Percentiles rank a stretch among this genome's conserved stretches.
Conservation (phyloP, 2,329 filamentous ascomycete genomes). For the Neonectria faginata region DNA sequence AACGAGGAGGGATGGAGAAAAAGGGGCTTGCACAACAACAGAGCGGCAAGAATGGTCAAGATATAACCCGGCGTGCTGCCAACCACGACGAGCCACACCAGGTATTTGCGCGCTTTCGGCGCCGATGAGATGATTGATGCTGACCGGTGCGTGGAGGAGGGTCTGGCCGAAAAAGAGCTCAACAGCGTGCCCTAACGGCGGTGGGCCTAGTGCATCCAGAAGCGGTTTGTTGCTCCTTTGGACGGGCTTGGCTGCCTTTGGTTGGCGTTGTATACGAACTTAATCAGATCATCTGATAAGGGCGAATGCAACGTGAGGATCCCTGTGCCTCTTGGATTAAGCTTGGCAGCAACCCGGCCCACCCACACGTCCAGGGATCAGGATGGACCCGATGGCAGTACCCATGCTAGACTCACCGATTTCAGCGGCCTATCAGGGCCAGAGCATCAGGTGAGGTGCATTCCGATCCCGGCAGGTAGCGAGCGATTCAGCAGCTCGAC, state of each 20-base stretch:
- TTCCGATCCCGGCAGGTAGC: background rate
- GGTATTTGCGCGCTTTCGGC: slow-evolving; percentile 26
- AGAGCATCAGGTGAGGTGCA: slow-evolving; percentile 1
- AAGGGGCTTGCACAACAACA: slow-evolving; percentile 3
- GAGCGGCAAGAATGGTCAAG: slow-evolving; percentile 20
- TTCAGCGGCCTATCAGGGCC: background rate
- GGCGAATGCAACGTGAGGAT: slow-evolving; percentile 5
- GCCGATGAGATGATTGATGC: slow-evolving; percentile 6
- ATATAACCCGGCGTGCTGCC: slow-evolving; percentile 26
- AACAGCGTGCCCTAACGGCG: slow-evolving; percentile 1
- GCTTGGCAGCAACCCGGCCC: slow-evolving; percentile 15
- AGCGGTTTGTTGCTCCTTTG: slow-evolving; percentile 16
- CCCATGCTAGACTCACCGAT: slow-evolving; percentile 2
- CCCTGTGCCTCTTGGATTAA: slow-evolving; percentile 14
- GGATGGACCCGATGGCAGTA: background rate
- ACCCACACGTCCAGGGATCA: background rate
- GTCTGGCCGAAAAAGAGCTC: slow-evolving; percentile 2
- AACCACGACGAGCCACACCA: slow-evolving; percentile 4
- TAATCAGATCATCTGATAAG: slow-evolving; percentile 46
- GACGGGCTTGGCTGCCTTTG: slow-evolving; percentile 2
- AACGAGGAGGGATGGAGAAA: background rate
- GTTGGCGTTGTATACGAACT: background rate
- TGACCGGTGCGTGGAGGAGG: slow-evolving; percentile 7
- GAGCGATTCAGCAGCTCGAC: background rate
- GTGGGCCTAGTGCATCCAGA: background rate